Percentiles rank a stretch among this genome's conserved stretches.
phyloP scores from a whole-genome alignment of 2,329 filamentous ascomycete species.

The Botrytis byssoidea region DNA sequence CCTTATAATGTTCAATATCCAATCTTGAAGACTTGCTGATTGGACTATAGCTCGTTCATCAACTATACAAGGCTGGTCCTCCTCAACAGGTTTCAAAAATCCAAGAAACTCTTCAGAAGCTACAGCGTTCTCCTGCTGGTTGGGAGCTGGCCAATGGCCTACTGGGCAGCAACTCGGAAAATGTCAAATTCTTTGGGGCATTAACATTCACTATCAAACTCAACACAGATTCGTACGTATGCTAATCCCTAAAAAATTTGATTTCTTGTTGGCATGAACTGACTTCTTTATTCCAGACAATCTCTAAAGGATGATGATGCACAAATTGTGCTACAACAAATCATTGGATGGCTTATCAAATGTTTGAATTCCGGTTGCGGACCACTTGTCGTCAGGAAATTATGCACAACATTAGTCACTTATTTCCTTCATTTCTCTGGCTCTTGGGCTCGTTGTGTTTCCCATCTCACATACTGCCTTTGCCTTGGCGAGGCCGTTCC shows the following conservation, averaged over 20 bases:
- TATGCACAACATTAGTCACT: constrained; percentile 73
- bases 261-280: constrained; percentile 18
- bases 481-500: constrained; percentile 47
- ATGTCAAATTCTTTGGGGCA: constrained; percentile 88
- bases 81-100: constrained; percentile 48
- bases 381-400: constrained; percentile 66
- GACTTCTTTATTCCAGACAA: constrained; percentile 39
- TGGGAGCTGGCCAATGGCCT: constrained; percentile 84
- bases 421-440: constrained; percentile 71
- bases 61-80: constrained; percentile 48
- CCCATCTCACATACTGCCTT: constrained; percentile 61
- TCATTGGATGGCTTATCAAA: constrained; percentile 62
- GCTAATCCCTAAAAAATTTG: constrained; percentile 26
- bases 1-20: not conserved
- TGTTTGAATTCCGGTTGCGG: constrained; percentile 53
- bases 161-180: constrained; percentile 64
- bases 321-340: constrained; percentile 56
- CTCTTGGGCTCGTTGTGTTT: constrained; percentile 64
- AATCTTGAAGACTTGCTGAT: not conserved
- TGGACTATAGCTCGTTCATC: constrained; percentile 45
- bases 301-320: constrained; percentile 58
- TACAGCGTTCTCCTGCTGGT: constrained; percentile 77
- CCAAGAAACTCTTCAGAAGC: constrained; percentile 72
- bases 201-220: constrained; percentile 92
- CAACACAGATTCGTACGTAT: constrained; percentile 79